Conservation (phyloP, 106 monocot species). For the Platanthera zijinensis region DNA sequence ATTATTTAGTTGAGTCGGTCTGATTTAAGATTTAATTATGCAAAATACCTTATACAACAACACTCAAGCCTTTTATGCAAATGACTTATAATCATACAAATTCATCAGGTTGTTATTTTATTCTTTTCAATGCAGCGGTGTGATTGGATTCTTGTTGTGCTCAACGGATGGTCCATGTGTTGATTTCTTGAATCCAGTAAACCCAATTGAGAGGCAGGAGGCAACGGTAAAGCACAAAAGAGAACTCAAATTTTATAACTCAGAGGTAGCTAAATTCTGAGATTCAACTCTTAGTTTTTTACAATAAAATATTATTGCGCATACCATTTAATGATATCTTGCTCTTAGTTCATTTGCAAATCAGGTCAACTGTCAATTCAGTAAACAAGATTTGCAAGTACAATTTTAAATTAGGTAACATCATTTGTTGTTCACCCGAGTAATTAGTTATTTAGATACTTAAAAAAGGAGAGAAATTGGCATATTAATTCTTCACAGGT, state of each 20-base stretch:
- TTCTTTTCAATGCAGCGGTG: slow-evolving; percentile 42
- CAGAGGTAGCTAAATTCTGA: slow-evolving; percentile 41
- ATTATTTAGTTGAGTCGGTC: not conserved
- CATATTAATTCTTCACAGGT: no score
- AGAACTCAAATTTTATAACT: slow-evolving; percentile 69
- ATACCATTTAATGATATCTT: no score
- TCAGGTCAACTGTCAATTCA: no score
- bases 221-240: slow-evolving; percentile 21
- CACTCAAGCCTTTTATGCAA: not conserved
- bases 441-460: no score
- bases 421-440: no score
- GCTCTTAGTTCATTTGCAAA: no score
- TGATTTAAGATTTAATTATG: not conserved
- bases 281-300: not conserved
- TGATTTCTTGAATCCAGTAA: slow-evolving; percentile 63
- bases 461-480: no score
- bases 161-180: slow-evolving; percentile 61
- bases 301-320: no score
- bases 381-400: no score
- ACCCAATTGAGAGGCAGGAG: slow-evolving; percentile 71
- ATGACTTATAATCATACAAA: not conserved
- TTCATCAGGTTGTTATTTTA: not conserved
- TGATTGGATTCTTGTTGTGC: slow-evolving; percentile 82
- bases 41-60: not conserved
- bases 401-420: no score